Evolutionary conservation across 192 early-diverging fungal species (phyloP), one percentile per base, ranked within the genome.

Genomic region (Endogone sp.): DNA sequence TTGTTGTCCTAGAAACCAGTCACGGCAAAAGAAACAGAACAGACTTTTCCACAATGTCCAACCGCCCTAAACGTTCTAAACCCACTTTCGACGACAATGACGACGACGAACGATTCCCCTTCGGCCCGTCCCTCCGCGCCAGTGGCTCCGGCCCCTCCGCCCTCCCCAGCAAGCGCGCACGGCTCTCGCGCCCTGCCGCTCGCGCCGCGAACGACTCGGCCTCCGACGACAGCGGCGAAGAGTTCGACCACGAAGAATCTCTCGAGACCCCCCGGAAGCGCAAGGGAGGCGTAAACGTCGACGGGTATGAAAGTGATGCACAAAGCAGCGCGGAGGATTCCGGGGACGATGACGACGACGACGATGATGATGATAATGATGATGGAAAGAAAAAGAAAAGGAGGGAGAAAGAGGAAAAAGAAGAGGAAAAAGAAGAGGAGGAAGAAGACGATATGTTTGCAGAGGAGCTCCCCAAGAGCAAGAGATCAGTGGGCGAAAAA

Each of bases 401-500:
- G 4, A 8, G 66, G 69, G 77, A 74, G n/a, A 70, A 37, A 59
- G 73, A 78, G 32, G 72, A 69, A 10, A 65, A 54, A 16, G 20
- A 66, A n/a, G 71, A 58, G 23, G 60, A 66, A n/a, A 69, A 58
- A 22, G 60, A 62, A 0, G 71, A 63, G 9, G 70, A 66, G 3
- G 71, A 76, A 2, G 79, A 78, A 8, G 83, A 86, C 10, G 86
- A 90, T 37, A 90, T 91, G 86, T 91, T 90, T 86, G 81, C 81
- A 8, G 74, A 74, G 11, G 71, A 71, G 4, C 62, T 59, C 3
- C 55, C 29, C 23, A 25, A 27, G 10, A 67, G 32, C 22, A 54
- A 59, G 2, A 60, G 66, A 54, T 60, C 65, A 25, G n/a, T 64
- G 62, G 10, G 61, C 59, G 2, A 67, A 74, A 25, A 65, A 63